Conservation (phyloP, 345 rosid genomes). For the Angophora floribunda region DNA sequence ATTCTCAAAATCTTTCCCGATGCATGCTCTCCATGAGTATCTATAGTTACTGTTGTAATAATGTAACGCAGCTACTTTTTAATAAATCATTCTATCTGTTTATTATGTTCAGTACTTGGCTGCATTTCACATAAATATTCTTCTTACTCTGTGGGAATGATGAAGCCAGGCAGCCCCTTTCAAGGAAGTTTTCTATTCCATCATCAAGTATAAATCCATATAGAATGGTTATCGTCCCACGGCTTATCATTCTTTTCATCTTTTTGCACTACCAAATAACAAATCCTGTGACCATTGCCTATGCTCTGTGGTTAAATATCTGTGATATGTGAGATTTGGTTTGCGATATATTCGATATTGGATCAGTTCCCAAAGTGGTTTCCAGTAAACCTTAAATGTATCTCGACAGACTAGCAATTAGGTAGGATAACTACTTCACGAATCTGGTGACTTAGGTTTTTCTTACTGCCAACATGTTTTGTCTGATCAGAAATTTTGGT, state of each 20-base stretch:
- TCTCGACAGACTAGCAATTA: slow-evolving; percentile 78
- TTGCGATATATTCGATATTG: slow-evolving; percentile 88
- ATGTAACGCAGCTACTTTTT: background rate
- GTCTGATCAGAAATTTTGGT: background rate
- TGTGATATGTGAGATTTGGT: slow-evolving; percentile 93
- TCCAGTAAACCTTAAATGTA: slow-evolving; percentile 80
- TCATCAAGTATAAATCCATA: too few relatives aligned
- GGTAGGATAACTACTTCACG: slow-evolving; percentile 18
- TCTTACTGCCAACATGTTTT: background rate
- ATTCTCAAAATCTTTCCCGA: too few relatives aligned
- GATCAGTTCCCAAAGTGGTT: slow-evolving; percentile 97
- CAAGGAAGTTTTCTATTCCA: too few relatives aligned
- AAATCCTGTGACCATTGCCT: slow-evolving; percentile 80
- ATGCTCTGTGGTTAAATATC: slow-evolving; percentile 71
- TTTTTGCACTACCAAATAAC: slow-evolving; percentile 41
- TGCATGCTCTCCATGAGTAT: too few relatives aligned
- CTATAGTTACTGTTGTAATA: background rate
- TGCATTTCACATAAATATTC: background rate
- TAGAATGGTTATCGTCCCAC: too few relatives aligned
- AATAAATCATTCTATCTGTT: background rate
- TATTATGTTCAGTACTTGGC: background rate
- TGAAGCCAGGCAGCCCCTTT: slow-evolving; percentile 37
- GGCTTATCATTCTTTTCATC: too few relatives aligned
- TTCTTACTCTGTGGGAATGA: slow-evolving; percentile 44
- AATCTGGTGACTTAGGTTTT: background rate